phyloP scores from a whole-genome alignment of 495 filamentous ascomycete genomes.

The Bacidia rubella region DNA sequence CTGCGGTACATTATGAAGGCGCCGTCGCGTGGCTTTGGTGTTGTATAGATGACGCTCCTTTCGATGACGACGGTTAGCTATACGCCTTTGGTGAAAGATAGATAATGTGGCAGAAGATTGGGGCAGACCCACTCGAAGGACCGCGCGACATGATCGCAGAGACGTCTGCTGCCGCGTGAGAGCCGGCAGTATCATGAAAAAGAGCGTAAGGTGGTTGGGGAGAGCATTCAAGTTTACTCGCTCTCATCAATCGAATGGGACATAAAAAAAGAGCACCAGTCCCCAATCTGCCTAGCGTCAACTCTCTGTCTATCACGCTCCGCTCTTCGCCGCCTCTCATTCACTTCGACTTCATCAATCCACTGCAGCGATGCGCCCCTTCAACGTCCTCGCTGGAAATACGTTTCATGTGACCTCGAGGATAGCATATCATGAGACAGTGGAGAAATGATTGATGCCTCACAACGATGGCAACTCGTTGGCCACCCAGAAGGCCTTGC shows the following conservation, averaged over 20 bases:
- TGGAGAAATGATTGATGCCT: background rate
- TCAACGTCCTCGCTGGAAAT: background rate
- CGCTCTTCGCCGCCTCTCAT: conserved; percentile 7
- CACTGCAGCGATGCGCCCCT: conserved; percentile 8
- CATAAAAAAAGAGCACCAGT: background rate
- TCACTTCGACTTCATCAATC: no score
- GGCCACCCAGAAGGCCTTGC: conserved; percentile 1
- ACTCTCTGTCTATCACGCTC: conserved; percentile 1
- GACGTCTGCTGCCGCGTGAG: conserved; percentile 37
- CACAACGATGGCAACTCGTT: background rate
- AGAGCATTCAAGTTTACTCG: conserved; percentile 9
- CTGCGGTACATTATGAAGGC: conserved; percentile 41
- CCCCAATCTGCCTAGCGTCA: background rate
- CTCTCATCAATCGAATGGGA: background rate
- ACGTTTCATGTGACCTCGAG: conserved; percentile 11
- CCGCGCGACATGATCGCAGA: conserved; percentile 26
- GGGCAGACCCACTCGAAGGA: conserved; percentile 4
- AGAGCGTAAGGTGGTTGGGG: conserved; percentile 4
- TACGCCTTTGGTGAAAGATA: no score
- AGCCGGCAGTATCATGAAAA: conserved; percentile 37
- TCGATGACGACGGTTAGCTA: background rate
- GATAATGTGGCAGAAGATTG: no score
- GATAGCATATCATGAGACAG: background rate
- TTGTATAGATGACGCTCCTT: conserved; percentile 14
- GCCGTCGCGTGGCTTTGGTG: conserved; percentile 22